A percentile compares a stretch with the other conserved stretches of the same genome.
phyloP scores from a whole-genome alignment of 164 flowering plant genomes.

The Nelumbo lutea region DNA sequence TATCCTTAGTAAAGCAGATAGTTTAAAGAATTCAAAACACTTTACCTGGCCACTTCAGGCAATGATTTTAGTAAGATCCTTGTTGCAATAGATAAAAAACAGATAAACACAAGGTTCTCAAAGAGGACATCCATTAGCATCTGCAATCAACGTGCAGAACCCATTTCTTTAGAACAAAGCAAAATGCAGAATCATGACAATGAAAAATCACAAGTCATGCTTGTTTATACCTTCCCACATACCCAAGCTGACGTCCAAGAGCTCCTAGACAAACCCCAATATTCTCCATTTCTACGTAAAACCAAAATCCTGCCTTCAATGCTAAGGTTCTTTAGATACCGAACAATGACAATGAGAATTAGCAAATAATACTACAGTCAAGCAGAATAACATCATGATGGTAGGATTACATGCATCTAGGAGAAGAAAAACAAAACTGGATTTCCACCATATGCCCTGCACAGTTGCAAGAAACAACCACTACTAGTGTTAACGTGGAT shows the following conservation, averaged over 20 bases:
- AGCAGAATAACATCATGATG: background rate
- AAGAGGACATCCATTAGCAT: slow-evolving; percentile 41
- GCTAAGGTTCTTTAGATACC: slow-evolving; percentile 31
- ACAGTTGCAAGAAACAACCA: slow-evolving; percentile 11
- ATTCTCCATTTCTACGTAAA: slow-evolving; percentile 30
- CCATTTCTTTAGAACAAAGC: background rate
- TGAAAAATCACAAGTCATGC: background rate
- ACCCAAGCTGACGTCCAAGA: slow-evolving; percentile 28
- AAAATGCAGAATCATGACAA: background rate
- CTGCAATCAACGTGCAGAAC: slow-evolving; percentile 24
- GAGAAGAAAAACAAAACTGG: slow-evolving; percentile 31
- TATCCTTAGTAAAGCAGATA: background rate
- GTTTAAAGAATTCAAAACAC: background rate
- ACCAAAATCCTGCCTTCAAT: slow-evolving; percentile 42
- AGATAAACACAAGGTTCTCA: slow-evolving; percentile 47
- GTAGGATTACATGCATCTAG: slow-evolving; percentile 67
- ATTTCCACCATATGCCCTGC: slow-evolving; percentile 68
- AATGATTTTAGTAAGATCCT: slow-evolving; percentile 29
- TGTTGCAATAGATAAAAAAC: slow-evolving; percentile 26
- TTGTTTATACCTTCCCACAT: slow-evolving; percentile 42
- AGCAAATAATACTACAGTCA: background rate
- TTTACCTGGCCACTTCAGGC: slow-evolving; percentile 35
- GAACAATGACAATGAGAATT: background rate
- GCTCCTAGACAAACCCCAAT: slow-evolving; percentile 23
- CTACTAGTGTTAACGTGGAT: background rate